Evolutionary conservation across 2,329 filamentous ascomycete genomes (phyloP), one percentile per base, ranked within the genome.

Genomic region (Coniochaeta sp.): DNA sequence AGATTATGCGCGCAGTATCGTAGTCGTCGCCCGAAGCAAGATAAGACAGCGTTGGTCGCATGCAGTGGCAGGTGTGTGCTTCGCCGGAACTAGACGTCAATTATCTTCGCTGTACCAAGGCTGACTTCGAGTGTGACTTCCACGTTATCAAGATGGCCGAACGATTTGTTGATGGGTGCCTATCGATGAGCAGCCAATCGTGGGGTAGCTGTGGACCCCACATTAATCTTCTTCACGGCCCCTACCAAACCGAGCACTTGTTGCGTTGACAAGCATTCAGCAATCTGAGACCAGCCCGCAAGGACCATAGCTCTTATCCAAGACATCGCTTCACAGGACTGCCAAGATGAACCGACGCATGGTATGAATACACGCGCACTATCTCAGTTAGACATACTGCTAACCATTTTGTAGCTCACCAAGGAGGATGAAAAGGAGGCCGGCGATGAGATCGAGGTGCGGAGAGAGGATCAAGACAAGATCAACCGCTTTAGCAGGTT

Each of bases 401-500:
- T 52, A 33, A 52, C 40, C 34, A 17, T 22, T 44, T 26, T 52
- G 26, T 70, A 98, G 95, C 89, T 99, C 67, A 91, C 91, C 54
- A 96, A 91, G 72, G 93, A 96, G 73, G 93, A 98, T 69, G 95
- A 99, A 76, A 88, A 87, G 62, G 81, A 87, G 22, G 82, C 81
- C 58, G 83, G 85, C 63, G 89, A 95, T 66, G 95, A 99, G 72
- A 89, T 92, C 68, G 90, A 97, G 75, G 95, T 99, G 62, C 90
- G 95, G 62, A 89, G 93, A 70, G 93, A 98, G 74, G 95, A 99
- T 73, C 95, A 99, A 76, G 93, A 98, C 78, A 96, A 95, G 78
- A 99, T 99, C 85, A 99, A 99, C 78, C 89, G 87, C 65, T 99
- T 99, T 81, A 97, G 93, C 75, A 88, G 92, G 52, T 81, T 99